Percentiles rank a stretch among this genome's conserved stretches.
phyloP scores from a whole-genome alignment of 306 rosid genomes.

The Cercis canadensis region DNA sequence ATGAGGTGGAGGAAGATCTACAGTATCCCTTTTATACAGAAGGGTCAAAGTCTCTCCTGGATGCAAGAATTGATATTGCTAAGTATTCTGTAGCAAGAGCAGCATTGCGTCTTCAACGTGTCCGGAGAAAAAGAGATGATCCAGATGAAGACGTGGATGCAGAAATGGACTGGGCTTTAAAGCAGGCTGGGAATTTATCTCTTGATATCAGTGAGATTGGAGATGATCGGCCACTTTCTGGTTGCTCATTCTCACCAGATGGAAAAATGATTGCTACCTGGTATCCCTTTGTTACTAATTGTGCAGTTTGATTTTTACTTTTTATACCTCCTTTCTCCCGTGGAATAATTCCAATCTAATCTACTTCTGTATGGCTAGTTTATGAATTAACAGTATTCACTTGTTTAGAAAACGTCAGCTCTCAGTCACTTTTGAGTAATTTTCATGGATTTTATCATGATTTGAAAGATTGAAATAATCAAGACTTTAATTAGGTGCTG shows the following conservation, averaged over 20 bases:
- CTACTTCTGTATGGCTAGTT: neutral
- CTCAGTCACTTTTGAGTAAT: neutral
- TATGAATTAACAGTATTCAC: neutral
- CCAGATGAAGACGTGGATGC: constrained; percentile 95
- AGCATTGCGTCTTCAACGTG: constrained; percentile 76
- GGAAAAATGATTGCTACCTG: constrained; percentile 83
- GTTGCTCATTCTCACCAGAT: constrained; percentile 83
- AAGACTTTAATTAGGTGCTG: neutral
- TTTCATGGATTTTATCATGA: neutral
- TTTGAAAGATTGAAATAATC: neutral
- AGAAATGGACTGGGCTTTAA: constrained; percentile 80
- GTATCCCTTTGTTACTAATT: constrained; percentile 44
- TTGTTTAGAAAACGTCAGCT: neutral
- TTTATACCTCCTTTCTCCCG: neutral
- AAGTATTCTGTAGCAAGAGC: constrained; percentile 69
- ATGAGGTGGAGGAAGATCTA: constrained; percentile 73
- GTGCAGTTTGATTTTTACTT: constrained; percentile 3
- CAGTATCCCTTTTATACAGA: constrained; percentile 90
- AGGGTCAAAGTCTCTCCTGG: constrained; percentile 71
- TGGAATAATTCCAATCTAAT: constrained; percentile 21
- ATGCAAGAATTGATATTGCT: constrained; percentile 77
- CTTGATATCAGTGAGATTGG: constrained; percentile 94
- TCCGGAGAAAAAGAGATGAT: constrained; percentile 81
- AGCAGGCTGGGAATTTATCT: constrained; percentile 69
- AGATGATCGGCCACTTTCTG: constrained; percentile 92